Percentiles rank a stretch among this genome's conserved stretches.
Evolutionary conservation across 225 moss, liverwort and hornwort genomes (phyloP).

Genomic region (Polytrichum formosum): DNA sequence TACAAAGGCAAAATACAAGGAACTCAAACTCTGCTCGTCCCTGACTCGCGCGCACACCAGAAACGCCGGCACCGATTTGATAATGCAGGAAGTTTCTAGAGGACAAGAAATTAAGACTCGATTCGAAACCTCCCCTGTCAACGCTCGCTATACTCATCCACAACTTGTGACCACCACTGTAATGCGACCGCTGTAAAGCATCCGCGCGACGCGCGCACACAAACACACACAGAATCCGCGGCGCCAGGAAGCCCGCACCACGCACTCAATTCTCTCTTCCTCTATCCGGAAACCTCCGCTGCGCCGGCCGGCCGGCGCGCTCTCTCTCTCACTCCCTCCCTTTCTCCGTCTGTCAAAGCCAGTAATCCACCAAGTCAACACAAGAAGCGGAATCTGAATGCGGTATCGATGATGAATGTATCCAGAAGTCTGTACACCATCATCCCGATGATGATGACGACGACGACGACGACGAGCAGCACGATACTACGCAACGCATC

Average conservation of each 20-base stretch:
- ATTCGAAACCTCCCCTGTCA: not conserved
- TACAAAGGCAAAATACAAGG: not conserved
- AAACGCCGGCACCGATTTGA: not conserved
- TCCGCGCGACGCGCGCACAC: not conserved
- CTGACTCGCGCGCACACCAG: not conserved
- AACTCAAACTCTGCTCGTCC: not conserved
- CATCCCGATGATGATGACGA: not conserved
- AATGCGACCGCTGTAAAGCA: not conserved
- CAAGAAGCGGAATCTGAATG: not conserved
- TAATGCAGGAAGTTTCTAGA: not conserved
- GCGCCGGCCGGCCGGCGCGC: not conserved
- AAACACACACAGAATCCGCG: not conserved
- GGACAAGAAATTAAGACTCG: not conserved
- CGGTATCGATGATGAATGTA: conserved; percentile 13
- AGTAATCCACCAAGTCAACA: conserved; percentile 6
- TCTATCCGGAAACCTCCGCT: too few relatives aligned
- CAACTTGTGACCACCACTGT: not conserved
- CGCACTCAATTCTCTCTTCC: too few relatives aligned
- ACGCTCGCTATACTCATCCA: not conserved
- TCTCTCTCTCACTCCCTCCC: too few relatives aligned
- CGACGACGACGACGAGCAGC: conserved; percentile 16
- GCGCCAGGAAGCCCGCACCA: too few relatives aligned
- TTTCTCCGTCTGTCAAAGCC: too few relatives aligned
- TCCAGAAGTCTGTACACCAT: too few relatives aligned
- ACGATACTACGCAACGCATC: conserved; percentile 14